Base-by-base conservation (phyloP, 345 rosid genomes). In the Zanthoxylum bungeanum region DNA sequence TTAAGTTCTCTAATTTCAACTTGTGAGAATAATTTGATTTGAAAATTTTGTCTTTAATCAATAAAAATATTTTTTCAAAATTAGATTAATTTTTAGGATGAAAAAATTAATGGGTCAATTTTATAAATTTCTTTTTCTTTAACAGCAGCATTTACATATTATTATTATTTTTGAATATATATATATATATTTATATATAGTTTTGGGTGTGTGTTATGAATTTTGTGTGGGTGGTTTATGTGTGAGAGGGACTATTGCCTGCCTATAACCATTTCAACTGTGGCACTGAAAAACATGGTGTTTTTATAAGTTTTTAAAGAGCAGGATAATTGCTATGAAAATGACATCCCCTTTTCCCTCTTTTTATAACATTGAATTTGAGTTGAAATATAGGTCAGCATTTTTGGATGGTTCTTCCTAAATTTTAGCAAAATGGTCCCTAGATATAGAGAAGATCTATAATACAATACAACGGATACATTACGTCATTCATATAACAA, bases 271-370 rank as follows among this genome's bases (percentile, higher is more conserved):
- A 80, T 84, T 77, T 76, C 82, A 80, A 79, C 82, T 77, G 78
- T 70, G 86, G 92, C 92, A 85, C 92, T 87, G 92, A 87, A 87
- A 87, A 87, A 80, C 89, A 87, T 87, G 92, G 80, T 51, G 58
- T 80, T 75, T 78, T 69, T 64, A 64, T 80, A 64, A 66, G 75
- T 78, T 78, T 80, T 82, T 73, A 82, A 82, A 77, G 68, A 39
- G 77, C n/a, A 80, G 78, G 17, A 76, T 81, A 78, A 80, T 75
- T 83, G 86, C 84, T 37, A 62, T 75, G 91, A 87, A 78, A 81
- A 75, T 72, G 91, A 87, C 89, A 65, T 63, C 7, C 76, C 77
- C 66, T 40, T 72, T 36, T 56, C 44, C 25, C 46, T 53, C 46
- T 69, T 49, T 14, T n/a, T 36, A 24, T n/a, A 50, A 59, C 72